Conservation (phyloP, 805 yeast species). For the Candida ascalaphidarum region DNA sequence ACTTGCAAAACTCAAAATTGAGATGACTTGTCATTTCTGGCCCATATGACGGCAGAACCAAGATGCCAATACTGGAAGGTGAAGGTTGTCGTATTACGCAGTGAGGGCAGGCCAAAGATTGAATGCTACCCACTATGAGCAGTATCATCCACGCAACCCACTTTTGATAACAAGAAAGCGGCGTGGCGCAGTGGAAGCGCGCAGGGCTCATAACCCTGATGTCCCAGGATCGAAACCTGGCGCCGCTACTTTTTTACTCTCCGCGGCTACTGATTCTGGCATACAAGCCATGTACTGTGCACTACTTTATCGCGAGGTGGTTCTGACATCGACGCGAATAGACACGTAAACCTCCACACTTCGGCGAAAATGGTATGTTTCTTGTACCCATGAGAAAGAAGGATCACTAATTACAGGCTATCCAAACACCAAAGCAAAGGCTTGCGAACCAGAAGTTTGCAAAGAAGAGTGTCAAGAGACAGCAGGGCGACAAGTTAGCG, state of each 20-base stretch:
- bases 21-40: neutral
- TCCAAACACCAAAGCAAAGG: slow-evolving; percentile 83
- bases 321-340: no score
- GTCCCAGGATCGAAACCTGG: slow-evolving; percentile 96
- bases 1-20: neutral
- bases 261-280: slow-evolving; percentile 1
- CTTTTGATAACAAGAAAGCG: slow-evolving; percentile 37
- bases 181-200: slow-evolving; percentile 99
- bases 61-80: neutral
- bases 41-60: neutral
- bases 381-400: slow-evolving; percentile 2
- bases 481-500: slow-evolving; percentile 50
- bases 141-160: neutral
- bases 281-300: slow-evolving; percentile 1
- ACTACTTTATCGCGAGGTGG: slow-evolving; percentile 1
- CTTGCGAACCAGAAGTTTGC: slow-evolving; percentile 81
- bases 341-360: no score
- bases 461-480: slow-evolving; percentile 60
- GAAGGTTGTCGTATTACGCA: neutral
- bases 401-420: slow-evolving; percentile 32
- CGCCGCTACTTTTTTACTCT: slow-evolving; percentile 60
- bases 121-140: neutral
- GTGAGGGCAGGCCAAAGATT: neutral
- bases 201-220: slow-evolving; percentile 99
- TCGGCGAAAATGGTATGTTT: slow-evolving; percentile 3